Conservation (phyloP, 768 basidiomycete species). For the Xanthoconium purpureum region DNA sequence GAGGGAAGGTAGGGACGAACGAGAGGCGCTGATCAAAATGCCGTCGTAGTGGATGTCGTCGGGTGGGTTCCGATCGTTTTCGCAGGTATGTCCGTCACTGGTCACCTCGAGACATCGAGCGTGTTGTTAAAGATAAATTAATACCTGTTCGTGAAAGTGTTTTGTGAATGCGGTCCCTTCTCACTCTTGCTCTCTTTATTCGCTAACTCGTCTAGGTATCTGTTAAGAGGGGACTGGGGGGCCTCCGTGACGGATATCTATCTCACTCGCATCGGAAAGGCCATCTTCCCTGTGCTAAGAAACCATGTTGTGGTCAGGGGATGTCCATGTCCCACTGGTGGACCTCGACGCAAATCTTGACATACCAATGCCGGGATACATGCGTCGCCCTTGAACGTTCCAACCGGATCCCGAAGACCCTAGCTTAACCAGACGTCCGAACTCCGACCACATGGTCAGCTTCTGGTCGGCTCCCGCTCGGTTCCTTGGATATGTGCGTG, state of each 20-base stretch:
- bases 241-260: neutral
- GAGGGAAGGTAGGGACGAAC: conserved; percentile 39
- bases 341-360: too few relatives aligned
- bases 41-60: conserved; percentile 55
- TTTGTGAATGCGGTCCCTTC: conserved; percentile 43
- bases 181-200: too few relatives aligned
- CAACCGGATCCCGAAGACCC: too few relatives aligned
- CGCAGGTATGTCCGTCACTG: conserved; percentile 71
- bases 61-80: conserved; percentile 55
- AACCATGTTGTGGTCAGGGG: too few relatives aligned
- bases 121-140: conserved; percentile 53
- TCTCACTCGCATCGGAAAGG: neutral
- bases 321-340: too few relatives aligned
- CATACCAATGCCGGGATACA: too few relatives aligned
- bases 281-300: neutral
- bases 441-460: too few relatives aligned
- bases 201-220: conserved; percentile 50
- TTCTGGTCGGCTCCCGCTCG: too few relatives aligned
- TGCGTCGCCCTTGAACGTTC: too few relatives aligned
- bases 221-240: conserved; percentile 42
- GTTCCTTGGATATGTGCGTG: too few relatives aligned
- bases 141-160: conserved; percentile 51
- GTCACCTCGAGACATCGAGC: conserved; percentile 52
- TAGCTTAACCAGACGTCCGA: too few relatives aligned
- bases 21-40: conserved; percentile 79